Conservation (phyloP, 768 basidiomycete species). For the Suillus variegatus region DNA sequence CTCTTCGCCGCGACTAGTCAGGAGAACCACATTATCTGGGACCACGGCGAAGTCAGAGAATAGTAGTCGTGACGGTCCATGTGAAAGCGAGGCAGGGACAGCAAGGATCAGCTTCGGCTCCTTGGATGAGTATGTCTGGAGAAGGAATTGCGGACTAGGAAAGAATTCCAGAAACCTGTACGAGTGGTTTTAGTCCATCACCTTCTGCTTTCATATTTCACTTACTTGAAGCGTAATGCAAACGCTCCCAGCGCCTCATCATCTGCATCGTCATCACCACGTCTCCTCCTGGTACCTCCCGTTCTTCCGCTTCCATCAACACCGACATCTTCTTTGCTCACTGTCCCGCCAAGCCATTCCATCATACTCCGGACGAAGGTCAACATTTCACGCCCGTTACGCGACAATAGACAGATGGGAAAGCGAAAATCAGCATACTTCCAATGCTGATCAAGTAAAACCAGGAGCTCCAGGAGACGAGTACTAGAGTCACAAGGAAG, state of each 20-base stretch:
- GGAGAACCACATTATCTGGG: slow-evolving; percentile 83
- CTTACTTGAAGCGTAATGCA: slow-evolving; percentile 83
- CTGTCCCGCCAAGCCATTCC: slow-evolving; percentile 97
- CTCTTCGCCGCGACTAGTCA: slow-evolving; percentile 79
- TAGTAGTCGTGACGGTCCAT: slow-evolving; percentile 85
- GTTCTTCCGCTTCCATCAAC: slow-evolving; percentile 66
- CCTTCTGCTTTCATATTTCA: neutral
- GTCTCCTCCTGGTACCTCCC: slow-evolving; percentile 50
- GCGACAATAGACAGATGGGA: slow-evolving; percentile 92
- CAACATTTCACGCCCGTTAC: slow-evolving; percentile 91
- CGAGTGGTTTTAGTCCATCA: slow-evolving; percentile 11
- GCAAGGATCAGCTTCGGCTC: slow-evolving; percentile 94
- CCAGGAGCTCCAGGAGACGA: slow-evolving; percentile 92
- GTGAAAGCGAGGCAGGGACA: slow-evolving; percentile 88
- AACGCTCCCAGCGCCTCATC: slow-evolving; percentile 86
- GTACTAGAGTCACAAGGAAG: slow-evolving; percentile 94
- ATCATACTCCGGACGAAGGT: slow-evolving; percentile 95
- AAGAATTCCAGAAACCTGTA: slow-evolving; percentile 90
- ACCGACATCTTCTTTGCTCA: slow-evolving; percentile 89
- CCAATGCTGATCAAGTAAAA: slow-evolving; percentile 97
- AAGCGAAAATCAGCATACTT: slow-evolving; percentile 79
- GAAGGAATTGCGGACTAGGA: slow-evolving; percentile 74
- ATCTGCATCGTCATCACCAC: slow-evolving; percentile 70
- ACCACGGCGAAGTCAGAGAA: slow-evolving; percentile 86
- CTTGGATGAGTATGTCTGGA: slow-evolving; percentile 80